phyloP scores from a whole-genome alignment of 1,284 basidiomycete genomes.

The Malassezia psittaci region DNA sequence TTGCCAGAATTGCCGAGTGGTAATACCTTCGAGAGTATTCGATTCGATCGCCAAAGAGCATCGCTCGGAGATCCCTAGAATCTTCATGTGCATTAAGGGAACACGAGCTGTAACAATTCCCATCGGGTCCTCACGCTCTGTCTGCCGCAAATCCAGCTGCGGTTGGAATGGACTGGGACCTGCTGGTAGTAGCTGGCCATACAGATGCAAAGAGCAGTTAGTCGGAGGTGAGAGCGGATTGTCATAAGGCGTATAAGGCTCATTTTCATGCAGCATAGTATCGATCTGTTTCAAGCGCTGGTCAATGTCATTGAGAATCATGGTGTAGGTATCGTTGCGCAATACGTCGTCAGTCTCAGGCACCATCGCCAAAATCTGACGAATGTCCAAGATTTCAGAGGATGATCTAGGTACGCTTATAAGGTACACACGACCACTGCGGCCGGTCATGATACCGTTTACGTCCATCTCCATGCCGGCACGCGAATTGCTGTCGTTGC shows the following conservation, averaged over 20 bases:
- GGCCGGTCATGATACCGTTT: not conserved
- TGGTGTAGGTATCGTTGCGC: conserved; percentile 8
- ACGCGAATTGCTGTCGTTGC: not conserved
- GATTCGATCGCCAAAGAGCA: conserved; percentile 4
- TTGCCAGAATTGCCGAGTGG: conserved; percentile 7
- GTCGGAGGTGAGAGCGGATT: not conserved
- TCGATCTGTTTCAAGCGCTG: conserved; percentile 4
- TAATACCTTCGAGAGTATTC: not conserved
- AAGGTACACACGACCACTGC: conserved; percentile 1
- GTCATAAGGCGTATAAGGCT: not conserved
- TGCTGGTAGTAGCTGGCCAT: conserved; percentile 3
- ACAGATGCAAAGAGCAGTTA: conserved; percentile 16
- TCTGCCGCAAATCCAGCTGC: not conserved
- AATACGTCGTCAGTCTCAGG: not conserved
- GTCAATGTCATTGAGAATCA: conserved; percentile 7
- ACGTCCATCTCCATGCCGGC: not conserved
- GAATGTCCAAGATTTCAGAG: not conserved
- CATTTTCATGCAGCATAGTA: not conserved
- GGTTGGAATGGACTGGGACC: not conserved
- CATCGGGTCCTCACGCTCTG: conserved; percentile 1
- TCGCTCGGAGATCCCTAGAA: not conserved
- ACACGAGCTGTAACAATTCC: not conserved
- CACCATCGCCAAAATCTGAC: conserved; percentile 6
- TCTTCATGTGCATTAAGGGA: not conserved
- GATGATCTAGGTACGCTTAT: conserved; percentile 6